Conservation (phyloP, 768 basidiomycete species). For the Collybiopsis luxurians region DNA sequence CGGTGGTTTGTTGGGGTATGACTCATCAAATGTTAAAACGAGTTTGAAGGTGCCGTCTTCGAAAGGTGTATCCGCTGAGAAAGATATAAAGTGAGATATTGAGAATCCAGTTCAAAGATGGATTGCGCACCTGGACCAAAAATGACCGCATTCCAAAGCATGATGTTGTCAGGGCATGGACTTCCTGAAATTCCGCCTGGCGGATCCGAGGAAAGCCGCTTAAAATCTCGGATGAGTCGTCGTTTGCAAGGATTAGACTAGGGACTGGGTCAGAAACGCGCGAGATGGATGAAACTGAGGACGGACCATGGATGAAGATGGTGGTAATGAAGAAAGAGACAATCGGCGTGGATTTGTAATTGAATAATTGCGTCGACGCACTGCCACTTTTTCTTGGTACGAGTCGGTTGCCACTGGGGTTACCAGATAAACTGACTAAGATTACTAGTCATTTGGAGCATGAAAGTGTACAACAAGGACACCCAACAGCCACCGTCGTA, state of each 20-base stretch:
- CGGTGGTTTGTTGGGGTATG: conserved; percentile 98
- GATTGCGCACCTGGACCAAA: conserved; percentile 85
- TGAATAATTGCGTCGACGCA: too few relatives aligned
- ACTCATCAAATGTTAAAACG: conserved; percentile 92
- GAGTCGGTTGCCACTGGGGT: neutral
- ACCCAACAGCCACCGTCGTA: neutral
- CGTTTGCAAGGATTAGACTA: conserved; percentile 95
- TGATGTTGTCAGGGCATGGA: conserved; percentile 97
- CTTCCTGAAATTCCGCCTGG: conserved; percentile 96
- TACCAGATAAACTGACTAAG: neutral
- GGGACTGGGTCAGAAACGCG: neutral
- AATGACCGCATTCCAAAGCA: conserved; percentile 99
- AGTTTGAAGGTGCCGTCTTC: conserved; percentile 99
- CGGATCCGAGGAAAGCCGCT: conserved; percentile 90
- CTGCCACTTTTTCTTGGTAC: too few relatives aligned
- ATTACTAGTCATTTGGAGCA: neutral
- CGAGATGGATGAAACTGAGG: neutral
- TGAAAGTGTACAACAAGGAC: neutral
- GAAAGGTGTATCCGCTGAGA: conserved; percentile 92
- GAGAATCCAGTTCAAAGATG: neutral
- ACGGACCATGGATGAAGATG: neutral
- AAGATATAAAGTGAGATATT: neutral
- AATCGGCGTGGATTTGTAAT: neutral
- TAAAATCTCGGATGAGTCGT: conserved; percentile 97
- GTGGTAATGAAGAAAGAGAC: neutral